Conservation (phyloP, 192 early-diverging fungal species). For the Coemansia sp. region DNA sequence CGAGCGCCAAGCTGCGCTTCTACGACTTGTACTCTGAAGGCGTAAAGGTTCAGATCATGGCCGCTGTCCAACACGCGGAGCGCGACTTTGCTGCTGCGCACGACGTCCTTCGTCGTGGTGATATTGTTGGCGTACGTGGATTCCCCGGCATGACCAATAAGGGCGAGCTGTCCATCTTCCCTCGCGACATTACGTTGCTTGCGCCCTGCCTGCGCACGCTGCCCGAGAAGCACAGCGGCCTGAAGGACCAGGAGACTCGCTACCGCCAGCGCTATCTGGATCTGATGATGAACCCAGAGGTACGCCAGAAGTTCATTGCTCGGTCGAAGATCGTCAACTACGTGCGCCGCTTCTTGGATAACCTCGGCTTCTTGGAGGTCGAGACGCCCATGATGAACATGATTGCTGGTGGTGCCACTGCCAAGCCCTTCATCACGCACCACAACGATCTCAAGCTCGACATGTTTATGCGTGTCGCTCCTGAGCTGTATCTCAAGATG, state of each 20-base stretch:
- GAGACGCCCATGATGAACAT: conserved; percentile 99
- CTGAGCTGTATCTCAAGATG: conserved; percentile 98
- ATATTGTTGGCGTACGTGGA: conserved; percentile 94
- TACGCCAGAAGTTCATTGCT: conserved; percentile 93
- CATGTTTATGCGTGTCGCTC: conserved; percentile 98
- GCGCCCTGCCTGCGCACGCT: conserved; percentile 95
- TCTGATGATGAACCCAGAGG: conserved; percentile 97
- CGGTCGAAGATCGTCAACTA: conserved; percentile 96
- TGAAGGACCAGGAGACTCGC: conserved; percentile 96
- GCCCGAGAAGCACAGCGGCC: conserved; percentile 92
- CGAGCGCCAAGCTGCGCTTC: conserved; percentile 89
- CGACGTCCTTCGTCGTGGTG: conserved; percentile 86
- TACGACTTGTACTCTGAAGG: conserved; percentile 95
- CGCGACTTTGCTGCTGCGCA: conserved; percentile 80
- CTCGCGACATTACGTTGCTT: conserved; percentile 83
- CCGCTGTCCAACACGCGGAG: conserved; percentile 69
- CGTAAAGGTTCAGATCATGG: conserved; percentile 94
- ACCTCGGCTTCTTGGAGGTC: conserved; percentile 95
- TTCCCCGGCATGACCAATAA: conserved; percentile 89
- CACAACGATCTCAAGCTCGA: conserved; percentile 99
- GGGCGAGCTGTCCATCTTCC: conserved; percentile 96
- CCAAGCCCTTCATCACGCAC: conserved; percentile 98
- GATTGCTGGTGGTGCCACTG: conserved; percentile 98
- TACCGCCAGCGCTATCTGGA: conserved; percentile 99
- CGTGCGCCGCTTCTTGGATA: conserved; percentile 92